Percentiles rank a stretch among this genome's conserved stretches.
Conservation (phyloP, 2,329 filamentous ascomycete species). For the Bipolaris oryzae region DNA sequence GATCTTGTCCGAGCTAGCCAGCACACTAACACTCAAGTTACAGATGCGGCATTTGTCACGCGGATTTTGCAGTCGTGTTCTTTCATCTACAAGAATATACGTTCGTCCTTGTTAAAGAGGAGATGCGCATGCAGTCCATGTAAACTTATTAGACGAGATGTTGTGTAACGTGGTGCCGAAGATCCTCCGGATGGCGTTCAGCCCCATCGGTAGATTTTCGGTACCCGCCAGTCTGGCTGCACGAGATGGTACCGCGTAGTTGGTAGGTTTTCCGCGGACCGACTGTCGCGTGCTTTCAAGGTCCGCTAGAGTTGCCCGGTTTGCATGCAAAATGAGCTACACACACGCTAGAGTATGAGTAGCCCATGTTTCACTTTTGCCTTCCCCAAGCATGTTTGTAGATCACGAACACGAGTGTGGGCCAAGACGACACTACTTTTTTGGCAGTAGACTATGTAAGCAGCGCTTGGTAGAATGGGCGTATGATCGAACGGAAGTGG, state of each 20-base stretch:
- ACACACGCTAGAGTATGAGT: too few relatives aligned
- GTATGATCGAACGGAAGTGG: too few relatives aligned
- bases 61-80: neutral
- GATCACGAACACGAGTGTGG: neutral
- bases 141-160: neutral
- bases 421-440: neutral
- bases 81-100: neutral
- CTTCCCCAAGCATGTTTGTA: neutral
- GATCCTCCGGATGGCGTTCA: neutral
- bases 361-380: neutral
- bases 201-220: constrained; percentile 9
- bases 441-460: neutral
- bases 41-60: neutral
- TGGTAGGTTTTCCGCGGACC: neutral
- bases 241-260: constrained; percentile 1
- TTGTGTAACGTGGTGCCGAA: neutral
- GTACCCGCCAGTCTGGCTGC: constrained; percentile 3
- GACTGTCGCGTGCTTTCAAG: neutral
- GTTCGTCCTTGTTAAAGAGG: neutral
- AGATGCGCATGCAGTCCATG: neutral
- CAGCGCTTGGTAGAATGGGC: too few relatives aligned
- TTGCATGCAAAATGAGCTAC: neutral
- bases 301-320: neutral
- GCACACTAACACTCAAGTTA: neutral
- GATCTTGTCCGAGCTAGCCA: constrained; percentile 2